Evolutionary conservation across 2,329 filamentous ascomycete genomes (phyloP).

Genomic region (Aspergillus thermomutatus): DNA sequence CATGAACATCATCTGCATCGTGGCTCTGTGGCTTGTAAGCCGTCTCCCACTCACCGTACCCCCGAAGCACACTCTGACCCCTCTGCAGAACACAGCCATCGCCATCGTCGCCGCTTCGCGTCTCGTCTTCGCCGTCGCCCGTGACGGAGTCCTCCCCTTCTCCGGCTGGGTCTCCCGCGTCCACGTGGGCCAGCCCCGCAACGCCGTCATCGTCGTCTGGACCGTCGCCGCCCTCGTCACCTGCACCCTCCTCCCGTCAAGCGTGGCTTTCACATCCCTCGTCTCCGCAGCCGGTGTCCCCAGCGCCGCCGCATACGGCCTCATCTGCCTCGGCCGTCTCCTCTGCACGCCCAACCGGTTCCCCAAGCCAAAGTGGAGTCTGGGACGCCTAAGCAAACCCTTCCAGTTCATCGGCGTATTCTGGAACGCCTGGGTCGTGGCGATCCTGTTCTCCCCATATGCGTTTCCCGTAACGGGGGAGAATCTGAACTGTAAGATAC

Average conservation of each 20-base stretch:
- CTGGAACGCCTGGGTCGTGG: slow-evolving; percentile 52
- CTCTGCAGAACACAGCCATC: slow-evolving; percentile 53
- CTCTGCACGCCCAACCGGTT: slow-evolving; percentile 48
- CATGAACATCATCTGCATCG: slow-evolving; percentile 58
- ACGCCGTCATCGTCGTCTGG: slow-evolving; percentile 60
- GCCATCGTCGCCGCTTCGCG: slow-evolving; percentile 58
- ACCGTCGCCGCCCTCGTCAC: slow-evolving; percentile 52
- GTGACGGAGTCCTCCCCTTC: slow-evolving; percentile 59
- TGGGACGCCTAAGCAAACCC: slow-evolving; percentile 44
- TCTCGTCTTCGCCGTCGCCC: slow-evolving; percentile 61
- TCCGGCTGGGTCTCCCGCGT: slow-evolving; percentile 57
- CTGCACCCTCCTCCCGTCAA: slow-evolving; percentile 58
- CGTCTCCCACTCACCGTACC: not conserved
- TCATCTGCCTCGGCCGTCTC: slow-evolving; percentile 50
- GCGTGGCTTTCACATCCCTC: slow-evolving; percentile 53
- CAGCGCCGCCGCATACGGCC: slow-evolving; percentile 51
- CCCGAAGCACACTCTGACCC: not conserved
- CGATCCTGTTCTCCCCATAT: slow-evolving; percentile 48
- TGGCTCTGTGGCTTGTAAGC: slow-evolving; percentile 51
- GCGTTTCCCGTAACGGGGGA: slow-evolving; percentile 43
- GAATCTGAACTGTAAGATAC: slow-evolving; percentile 44
- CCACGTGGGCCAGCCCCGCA: slow-evolving; percentile 55
- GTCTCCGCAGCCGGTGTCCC: slow-evolving; percentile 53
- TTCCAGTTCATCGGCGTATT: slow-evolving; percentile 48
- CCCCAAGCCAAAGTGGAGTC: slow-evolving; percentile 47